phyloP scores from a whole-genome alignment of 139 green algal species.

The Desmodesmus armatus region DNA sequence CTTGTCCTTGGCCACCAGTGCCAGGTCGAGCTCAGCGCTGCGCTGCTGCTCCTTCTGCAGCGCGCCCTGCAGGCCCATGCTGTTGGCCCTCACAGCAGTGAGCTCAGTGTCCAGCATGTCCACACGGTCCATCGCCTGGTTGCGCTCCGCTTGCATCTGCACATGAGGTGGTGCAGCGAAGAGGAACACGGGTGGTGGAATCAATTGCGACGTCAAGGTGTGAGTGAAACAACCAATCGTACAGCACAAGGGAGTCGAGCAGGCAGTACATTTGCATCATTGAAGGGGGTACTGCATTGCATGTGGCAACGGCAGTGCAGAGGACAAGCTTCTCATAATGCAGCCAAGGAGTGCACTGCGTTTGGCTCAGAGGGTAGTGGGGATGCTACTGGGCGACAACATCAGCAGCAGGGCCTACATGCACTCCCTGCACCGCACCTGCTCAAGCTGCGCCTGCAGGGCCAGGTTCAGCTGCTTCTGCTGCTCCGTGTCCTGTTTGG shows the following conservation, averaged over 20 bases:
- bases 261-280: background rate
- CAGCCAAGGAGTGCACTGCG: too few relatives aligned
- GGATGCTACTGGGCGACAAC: too few relatives aligned
- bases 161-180: background rate
- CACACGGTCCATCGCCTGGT: conserved; percentile 36
- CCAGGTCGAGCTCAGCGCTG: background rate
- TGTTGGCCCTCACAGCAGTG: conserved; percentile 31
- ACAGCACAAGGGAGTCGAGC: background rate
- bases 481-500: background rate
- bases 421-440: background rate
- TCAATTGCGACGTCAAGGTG: background rate
- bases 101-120: conserved; percentile 36
- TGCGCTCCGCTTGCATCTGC: conserved; percentile 33
- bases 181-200: background rate
- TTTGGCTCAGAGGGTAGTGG: too few relatives aligned
- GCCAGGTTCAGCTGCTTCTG: background rate
- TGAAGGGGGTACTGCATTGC: too few relatives aligned
- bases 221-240: background rate
- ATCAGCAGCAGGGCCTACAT: too few relatives aligned
- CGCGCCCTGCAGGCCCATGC: conserved; percentile 8
- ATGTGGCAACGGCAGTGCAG: too few relatives aligned
- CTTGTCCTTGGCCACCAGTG: conserved; percentile 12
- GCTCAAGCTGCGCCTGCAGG: background rate
- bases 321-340: too few relatives aligned
- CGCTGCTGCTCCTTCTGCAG: conserved; percentile 30